Base-by-base conservation (phyloP, 495 filamentous ascomycete species). In the Paragyromitra xinjiangensis region DNA sequence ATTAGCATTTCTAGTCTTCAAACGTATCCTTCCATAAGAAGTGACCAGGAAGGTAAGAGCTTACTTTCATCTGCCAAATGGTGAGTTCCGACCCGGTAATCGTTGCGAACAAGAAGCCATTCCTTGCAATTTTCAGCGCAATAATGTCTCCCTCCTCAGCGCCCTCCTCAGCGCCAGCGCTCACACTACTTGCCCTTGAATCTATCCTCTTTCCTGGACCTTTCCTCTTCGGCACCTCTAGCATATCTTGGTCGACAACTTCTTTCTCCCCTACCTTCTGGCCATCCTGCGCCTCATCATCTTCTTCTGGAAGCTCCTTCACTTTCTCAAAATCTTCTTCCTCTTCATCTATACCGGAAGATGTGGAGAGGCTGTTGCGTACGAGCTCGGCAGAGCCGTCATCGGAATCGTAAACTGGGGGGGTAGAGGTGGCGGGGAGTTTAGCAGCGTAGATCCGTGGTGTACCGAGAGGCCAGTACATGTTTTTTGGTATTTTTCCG, bases 391-490 rank as follows among this genome's bases (percentile, higher is more conserved):
- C 84, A 42, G 80, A 82, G 58, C 84, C 82, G 53, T 84, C 84
- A 39, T 87, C 86, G 51, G 87, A 85, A 51, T 85, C 83, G 74
- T 81, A 80, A 29, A 83, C 79, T 66, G 81, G 73, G 14, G 84
- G 79, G 59, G 83, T 19, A 77, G 82, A 78, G 58, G 82, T 84
- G 79, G 83, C 81, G 62, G 87, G 86, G 78, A 87, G 86, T 84
- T 88, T 91, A 84, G 91, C 91, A 83, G 92, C 92, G 88, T 95
- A 96, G 82, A 97, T 91, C 84, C 90, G 88, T 73, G 94, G 94
- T 75, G 94, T 92, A 84, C 93, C 94, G 85, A 95, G 88, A 80
- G 95, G 95, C 95, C 95, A 98, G 88, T 98, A 98, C 94, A 98
- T 98, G n/a, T 16, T 78, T 78, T 75, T 45, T 42, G 29, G 29